phyloP scores from a whole-genome alignment of 169 alveolate genomes.

The Plasmodium billcollinsi region DNA sequence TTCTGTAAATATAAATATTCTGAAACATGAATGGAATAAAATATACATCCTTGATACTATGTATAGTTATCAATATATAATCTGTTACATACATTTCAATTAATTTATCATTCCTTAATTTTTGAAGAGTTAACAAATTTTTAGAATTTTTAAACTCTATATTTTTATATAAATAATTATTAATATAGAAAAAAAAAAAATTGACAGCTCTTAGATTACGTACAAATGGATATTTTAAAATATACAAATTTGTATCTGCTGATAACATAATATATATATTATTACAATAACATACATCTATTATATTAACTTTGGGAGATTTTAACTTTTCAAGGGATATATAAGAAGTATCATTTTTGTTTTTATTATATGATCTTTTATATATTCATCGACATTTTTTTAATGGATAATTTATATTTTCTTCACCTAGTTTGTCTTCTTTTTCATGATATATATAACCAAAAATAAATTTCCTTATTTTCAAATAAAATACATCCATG shows the following conservation, averaged over 20 bases:
- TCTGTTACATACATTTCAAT: constrained; percentile 63
- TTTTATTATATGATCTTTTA: not conserved
- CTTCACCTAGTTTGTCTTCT: not conserved
- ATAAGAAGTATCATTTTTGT: not conserved
- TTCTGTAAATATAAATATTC: constrained; percentile 34
- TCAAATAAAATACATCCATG: constrained; percentile 74
- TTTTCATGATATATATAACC: constrained; percentile 4
- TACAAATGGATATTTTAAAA: constrained; percentile 51
- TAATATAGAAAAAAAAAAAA: constrained; percentile 30
- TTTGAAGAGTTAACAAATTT: constrained; percentile 6
- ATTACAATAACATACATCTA: constrained; percentile 67
- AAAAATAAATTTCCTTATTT: constrained; percentile 69
- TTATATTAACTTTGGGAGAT: constrained; percentile 16
- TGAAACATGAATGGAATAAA: constrained; percentile 62
- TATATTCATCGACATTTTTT: not conserved
- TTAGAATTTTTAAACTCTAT: not conserved
- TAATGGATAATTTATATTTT: not conserved
- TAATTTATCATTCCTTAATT: constrained; percentile 11
- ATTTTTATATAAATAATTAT: constrained; percentile 13
- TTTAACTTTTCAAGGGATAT: constrained; percentile 32
- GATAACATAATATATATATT: constrained; percentile 52
- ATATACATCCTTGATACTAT: constrained; percentile 38
- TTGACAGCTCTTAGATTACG: constrained; percentile 39
- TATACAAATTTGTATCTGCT: constrained; percentile 37
- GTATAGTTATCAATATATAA: constrained; percentile 48